A percentile compares a stretch with the other conserved stretches of the same genome.
Evolutionary conservation across 768 basidiomycete genomes (phyloP).

Genomic region (Tulasnella sp.): DNA sequence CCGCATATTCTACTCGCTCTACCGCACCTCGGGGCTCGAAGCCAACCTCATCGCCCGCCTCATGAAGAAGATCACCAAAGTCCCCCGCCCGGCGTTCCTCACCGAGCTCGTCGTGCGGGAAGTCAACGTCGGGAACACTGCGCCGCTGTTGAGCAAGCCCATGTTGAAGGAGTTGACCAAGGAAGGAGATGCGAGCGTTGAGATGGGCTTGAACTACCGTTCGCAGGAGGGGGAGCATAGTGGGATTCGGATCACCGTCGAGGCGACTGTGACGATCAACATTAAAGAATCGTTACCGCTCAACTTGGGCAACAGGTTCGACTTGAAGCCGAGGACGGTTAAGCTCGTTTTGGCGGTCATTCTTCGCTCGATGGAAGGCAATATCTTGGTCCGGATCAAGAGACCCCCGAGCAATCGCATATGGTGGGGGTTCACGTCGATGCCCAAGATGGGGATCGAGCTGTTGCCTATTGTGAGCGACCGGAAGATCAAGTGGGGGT

Average conservation of each 20-base stretch:
- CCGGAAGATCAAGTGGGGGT: slow-evolving; percentile 86
- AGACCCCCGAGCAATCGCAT: slow-evolving; percentile 91
- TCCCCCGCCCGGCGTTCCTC: slow-evolving; percentile 82
- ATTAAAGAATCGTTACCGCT: slow-evolving; percentile 31
- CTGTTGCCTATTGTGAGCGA: slow-evolving; percentile 94
- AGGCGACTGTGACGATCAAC: slow-evolving; percentile 81
- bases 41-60: slow-evolving; percentile 75
- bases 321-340: slow-evolving; percentile 68
- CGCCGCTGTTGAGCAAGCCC: slow-evolving; percentile 87
- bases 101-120: slow-evolving; percentile 79
- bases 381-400: slow-evolving; percentile 82
- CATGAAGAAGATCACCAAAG: slow-evolving; percentile 89
- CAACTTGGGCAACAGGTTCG: slow-evolving; percentile 54
- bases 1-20: slow-evolving; percentile 85
- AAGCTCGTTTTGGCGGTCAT: slow-evolving; percentile 85
- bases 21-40: slow-evolving; percentile 76
- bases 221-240: slow-evolving; percentile 9
- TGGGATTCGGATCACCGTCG: slow-evolving; percentile 80
- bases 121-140: slow-evolving; percentile 75
- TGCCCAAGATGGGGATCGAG: slow-evolving; percentile 78
- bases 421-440: slow-evolving; percentile 91
- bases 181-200: slow-evolving; percentile 86
- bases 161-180: slow-evolving; percentile 97
- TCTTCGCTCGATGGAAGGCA: slow-evolving; percentile 83
- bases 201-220: slow-evolving; percentile 74